Evolutionary conservation across 129 eudicot species (phyloP), one percentile per base, ranked within the genome.

Genomic region (Pseudognaphalium luteoalbum): DNA sequence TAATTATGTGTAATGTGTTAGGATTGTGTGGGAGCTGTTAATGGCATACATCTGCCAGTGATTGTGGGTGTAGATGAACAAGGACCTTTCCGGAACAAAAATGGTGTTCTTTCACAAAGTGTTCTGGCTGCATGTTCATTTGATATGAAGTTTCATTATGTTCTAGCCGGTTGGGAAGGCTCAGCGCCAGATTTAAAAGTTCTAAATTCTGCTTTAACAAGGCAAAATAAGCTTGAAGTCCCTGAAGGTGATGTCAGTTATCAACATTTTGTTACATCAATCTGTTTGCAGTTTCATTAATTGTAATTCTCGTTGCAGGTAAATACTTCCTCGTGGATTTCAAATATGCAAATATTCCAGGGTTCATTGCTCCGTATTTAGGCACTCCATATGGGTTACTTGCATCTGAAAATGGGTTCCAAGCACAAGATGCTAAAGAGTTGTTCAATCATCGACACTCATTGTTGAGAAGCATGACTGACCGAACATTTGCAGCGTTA

Each of bases 11-110:
- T 56, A 73, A 30, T 34, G 34, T 65, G 2, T 68, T 71, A 85
- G 92, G 88, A 87, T 71, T 87, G 92, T 70, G 92, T 87, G 66
- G 92, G 92, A 80, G 92, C 89, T 73, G 84, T 87, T 64, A 85
- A 85, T 52, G 83, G 89, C 58, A 80, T 83, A 52, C 92, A 87
- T 82, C 76, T 85, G 20, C 89, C 92, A 0, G 89, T 83, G 63
- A 80, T 81, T 33, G 89, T 88, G 66, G 89, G 89, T 4, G 84
- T 85, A 25, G 89, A 85, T 71, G 92, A 88, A 66, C 92, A 88
- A 83, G 89, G 89, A 32, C 89, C 89, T 65, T 88, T 85, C 60
- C 85, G 84, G 51, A 85, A 88, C 68, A 85, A 80, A 64, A 81
- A 85, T 1, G 87, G 87, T 34, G 72, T 65, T 57, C 92, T 88